Percentiles rank a stretch among this genome's conserved stretches.
Evolutionary conservation across 2,329 filamentous ascomycete genomes (phyloP).

Genomic region (Orbilia brochopaga): DNA sequence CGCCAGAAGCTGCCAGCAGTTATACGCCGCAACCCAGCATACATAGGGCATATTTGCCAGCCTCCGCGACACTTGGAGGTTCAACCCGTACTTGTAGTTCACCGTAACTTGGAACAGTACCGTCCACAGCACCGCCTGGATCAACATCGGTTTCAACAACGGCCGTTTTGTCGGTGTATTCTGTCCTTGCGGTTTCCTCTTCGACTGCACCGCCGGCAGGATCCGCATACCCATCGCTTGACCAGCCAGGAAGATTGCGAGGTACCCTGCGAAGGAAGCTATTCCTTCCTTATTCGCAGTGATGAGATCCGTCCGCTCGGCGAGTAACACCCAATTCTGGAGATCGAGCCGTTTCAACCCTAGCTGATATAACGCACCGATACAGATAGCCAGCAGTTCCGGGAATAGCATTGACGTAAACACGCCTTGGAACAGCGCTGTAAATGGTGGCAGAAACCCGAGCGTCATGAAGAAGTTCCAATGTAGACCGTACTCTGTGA

Average conservation of each 20-base stretch:
- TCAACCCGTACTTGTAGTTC: conserved; percentile 71
- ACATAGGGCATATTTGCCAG: conserved; percentile 93
- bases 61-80: conserved; percentile 79
- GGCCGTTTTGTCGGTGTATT: conserved; percentile 62
- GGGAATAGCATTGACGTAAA: conserved; percentile 66
- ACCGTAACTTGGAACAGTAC: conserved; percentile 73
- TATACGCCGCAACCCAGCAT: conserved; percentile 90
- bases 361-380: conserved; percentile 70
- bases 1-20: conserved; percentile 77
- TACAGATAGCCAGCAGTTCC: conserved; percentile 62
- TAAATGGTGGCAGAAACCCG: conserved; percentile 83
- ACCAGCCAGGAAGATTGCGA: conserved; percentile 91
- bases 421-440: conserved; percentile 78
- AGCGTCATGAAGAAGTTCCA: conserved; percentile 99
- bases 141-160: conserved; percentile 69
- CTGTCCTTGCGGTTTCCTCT: conserved; percentile 60
- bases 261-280: conserved; percentile 92
- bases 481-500: conserved; percentile 95
- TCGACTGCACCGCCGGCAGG: conserved; percentile 64
- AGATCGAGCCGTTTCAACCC: conserved; percentile 77
- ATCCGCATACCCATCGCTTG: conserved; percentile 81
- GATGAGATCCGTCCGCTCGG: conserved; percentile 76
- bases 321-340: conserved; percentile 80
- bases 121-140: conserved; percentile 72
- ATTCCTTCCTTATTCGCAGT: conserved; percentile 93